A percentile compares a stretch with the other conserved stretches of the same genome.
Conservation (phyloP, 495 filamentous ascomycete genomes). For the Talaromyces nanjingensis region DNA sequence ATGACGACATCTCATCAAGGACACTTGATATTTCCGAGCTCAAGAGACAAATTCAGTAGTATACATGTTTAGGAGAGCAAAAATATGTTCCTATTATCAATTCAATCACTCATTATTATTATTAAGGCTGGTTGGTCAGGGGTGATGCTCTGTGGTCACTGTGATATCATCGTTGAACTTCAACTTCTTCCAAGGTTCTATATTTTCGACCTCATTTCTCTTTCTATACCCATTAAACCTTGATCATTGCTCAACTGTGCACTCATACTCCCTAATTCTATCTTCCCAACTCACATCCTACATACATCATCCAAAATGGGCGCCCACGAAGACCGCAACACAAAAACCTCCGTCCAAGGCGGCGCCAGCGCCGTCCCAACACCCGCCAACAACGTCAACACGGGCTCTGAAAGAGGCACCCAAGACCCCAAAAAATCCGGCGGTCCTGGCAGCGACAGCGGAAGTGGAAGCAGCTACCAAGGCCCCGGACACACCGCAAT, state of each 20-base stretch:
- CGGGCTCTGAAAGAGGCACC: constrained; percentile 11
- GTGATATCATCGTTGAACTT: constrained; percentile 5
- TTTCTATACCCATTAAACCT: not conserved
- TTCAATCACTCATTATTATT: too few species aligned
- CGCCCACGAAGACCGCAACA: constrained; percentile 5
- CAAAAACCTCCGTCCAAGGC: constrained; percentile 10
- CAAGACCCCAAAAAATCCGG: not conserved
- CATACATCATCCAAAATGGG: not conserved
- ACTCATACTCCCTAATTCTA: too few species aligned
- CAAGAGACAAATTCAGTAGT: too few species aligned
- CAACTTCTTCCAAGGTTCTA: not conserved
- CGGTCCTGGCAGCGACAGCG: not conserved
- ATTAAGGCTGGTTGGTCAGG: not conserved
- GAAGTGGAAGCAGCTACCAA: not conserved
- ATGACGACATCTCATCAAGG: not conserved
- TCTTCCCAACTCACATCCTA: too few species aligned
- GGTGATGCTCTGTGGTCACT: not conserved
- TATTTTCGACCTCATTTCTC: not conserved
- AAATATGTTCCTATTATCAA: not conserved
- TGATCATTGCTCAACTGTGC: not conserved
- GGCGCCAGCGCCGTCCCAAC: constrained; percentile 24
- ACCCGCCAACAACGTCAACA: constrained; percentile 28
- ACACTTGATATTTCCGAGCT: too few species aligned
- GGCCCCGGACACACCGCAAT: constrained; percentile 15
- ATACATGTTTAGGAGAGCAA: too few species aligned